Evolutionary conservation across 768 basidiomycete genomes (phyloP).

Genomic region (Suillus cothurnatus): DNA sequence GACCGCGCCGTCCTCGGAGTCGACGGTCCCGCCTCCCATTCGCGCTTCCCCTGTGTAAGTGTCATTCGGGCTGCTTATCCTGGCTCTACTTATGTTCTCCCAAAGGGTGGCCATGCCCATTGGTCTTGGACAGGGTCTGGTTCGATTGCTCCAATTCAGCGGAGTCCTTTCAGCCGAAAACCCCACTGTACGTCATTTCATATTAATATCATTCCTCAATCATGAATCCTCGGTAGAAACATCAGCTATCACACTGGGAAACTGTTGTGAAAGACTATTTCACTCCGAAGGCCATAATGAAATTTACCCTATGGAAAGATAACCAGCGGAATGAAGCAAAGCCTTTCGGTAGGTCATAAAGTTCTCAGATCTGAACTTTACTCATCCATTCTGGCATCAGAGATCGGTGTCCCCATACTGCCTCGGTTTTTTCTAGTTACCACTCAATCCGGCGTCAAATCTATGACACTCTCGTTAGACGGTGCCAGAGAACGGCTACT

Average conservation of each 20-base stretch:
- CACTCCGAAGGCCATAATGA: slow-evolving; percentile 69
- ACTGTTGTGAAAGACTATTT: slow-evolving; percentile 70
- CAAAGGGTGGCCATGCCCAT: slow-evolving; percentile 38
- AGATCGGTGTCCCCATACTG: slow-evolving; percentile 78
- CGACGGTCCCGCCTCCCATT: slow-evolving; percentile 35
- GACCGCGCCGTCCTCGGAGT: slow-evolving; percentile 28
- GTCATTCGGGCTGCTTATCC: slow-evolving; percentile 1
- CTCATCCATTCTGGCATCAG: slow-evolving; percentile 39
- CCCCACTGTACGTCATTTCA: slow-evolving; percentile 41
- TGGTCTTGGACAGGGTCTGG: slow-evolving; percentile 64
- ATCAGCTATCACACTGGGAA: slow-evolving; percentile 68
- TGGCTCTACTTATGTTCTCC: not conserved
- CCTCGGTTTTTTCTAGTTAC: slow-evolving; percentile 87
- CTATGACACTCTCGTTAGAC: slow-evolving; percentile 79
- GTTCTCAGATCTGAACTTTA: slow-evolving; percentile 16
- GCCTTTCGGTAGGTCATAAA: slow-evolving; percentile 60
- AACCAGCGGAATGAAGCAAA: slow-evolving; percentile 79
- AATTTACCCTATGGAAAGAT: slow-evolving; percentile 87
- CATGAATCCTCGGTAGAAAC: slow-evolving; percentile 45
- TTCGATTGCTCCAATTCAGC: slow-evolving; percentile 71
- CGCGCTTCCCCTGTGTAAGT: slow-evolving; percentile 36
- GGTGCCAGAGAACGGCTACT: slow-evolving; percentile 72
- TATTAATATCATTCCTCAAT: slow-evolving; percentile 11
- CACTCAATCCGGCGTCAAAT: slow-evolving; percentile 81
- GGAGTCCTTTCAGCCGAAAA: slow-evolving; percentile 59